A percentile compares a stretch with the other conserved stretches of the same genome.
Evolutionary conservation across 2,329 filamentous ascomycete species (phyloP).

Genomic region (Colletotrichum limetticola): DNA sequence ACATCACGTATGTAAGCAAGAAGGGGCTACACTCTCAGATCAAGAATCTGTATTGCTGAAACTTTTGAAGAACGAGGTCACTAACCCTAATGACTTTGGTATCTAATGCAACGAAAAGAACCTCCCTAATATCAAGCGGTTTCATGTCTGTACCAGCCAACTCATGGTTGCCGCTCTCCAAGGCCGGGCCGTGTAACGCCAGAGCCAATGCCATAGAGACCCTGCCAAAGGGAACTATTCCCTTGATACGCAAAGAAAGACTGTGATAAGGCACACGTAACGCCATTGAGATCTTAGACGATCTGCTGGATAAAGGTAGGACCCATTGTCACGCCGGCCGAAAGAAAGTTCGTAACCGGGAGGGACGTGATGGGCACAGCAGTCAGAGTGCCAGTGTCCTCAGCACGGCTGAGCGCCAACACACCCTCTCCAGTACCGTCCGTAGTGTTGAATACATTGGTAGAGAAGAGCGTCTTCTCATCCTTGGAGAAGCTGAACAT

Average conservation of each 20-base stretch:
- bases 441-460: conserved; percentile 48
- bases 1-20: background rate
- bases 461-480: conserved; percentile 53
- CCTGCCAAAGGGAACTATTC: background rate
- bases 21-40: background rate
- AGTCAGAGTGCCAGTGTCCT: conserved; percentile 42
- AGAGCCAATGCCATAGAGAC: background rate
- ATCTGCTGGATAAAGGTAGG: conserved; percentile 43
- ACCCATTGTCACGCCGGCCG: no score
- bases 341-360: conserved; percentile 9
- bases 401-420: conserved; percentile 41
- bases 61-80: background rate
- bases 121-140: conserved; percentile 28
- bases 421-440: conserved; percentile 49
- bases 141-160: conserved; percentile 28
- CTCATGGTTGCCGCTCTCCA: conserved; percentile 24
- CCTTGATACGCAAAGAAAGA: background rate
- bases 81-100: conserved; percentile 26
- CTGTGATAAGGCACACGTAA: background rate
- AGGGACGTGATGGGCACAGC: conserved; percentile 42
- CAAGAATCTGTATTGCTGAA: background rate
- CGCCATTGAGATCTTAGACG: conserved; percentile 6
- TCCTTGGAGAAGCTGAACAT: conserved; percentile 56
- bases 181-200: conserved; percentile 19
- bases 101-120: conserved; percentile 16